These are phyloP conservation scores for Jamesozyma piceae DNA, from an alignment of 805 yeast species.

Conservation along the genomic window DNA sequence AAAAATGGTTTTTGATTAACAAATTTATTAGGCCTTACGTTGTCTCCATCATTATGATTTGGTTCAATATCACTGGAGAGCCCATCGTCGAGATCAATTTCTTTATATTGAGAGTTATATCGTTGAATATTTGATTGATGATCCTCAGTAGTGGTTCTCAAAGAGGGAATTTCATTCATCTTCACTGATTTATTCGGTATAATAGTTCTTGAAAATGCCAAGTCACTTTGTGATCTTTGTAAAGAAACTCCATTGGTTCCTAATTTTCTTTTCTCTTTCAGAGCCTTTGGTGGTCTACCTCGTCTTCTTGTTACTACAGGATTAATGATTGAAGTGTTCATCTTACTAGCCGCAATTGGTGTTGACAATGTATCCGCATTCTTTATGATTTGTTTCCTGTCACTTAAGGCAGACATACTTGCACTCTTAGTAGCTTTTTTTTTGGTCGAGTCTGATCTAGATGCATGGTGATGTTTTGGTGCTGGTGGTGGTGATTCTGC, in stretches of 20 bases:
- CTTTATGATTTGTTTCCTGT: constrained; percentile 26
- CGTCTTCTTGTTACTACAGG: constrained; percentile 23
- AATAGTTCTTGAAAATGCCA: constrained; percentile 20
- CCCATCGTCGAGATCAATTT: constrained; percentile 30
- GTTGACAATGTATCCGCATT: neutral
- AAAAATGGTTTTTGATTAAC: neutral
- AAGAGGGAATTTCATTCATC: constrained; percentile 18
- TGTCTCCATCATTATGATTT: neutral
- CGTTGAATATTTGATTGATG: constrained; percentile 4
- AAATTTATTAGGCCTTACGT: neutral
- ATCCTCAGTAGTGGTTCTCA: constrained; percentile 4
- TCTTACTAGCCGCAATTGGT: neutral
- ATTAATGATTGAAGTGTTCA: constrained; percentile 5
- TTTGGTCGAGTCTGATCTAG: constrained; percentile 34
- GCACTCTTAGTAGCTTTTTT: constrained; percentile 24
- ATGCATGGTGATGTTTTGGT: constrained; percentile 58
- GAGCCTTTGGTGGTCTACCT: constrained; percentile 24
- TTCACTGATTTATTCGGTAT: constrained; percentile 21
- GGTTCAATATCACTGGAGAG: constrained; percentile 32
- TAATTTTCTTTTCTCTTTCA: constrained; percentile 16
- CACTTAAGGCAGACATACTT: constrained; percentile 12
- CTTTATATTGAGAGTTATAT: constrained; percentile 20
- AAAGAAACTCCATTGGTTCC: constrained; percentile 8
- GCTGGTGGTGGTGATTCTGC: constrained; percentile 47
- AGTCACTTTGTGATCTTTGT: constrained; percentile 26